These are phyloP conservation scores for Ustilago sp. DNA, from an alignment of 1,284 basidiomycete genomes.

Conservation along the genomic window DNA sequence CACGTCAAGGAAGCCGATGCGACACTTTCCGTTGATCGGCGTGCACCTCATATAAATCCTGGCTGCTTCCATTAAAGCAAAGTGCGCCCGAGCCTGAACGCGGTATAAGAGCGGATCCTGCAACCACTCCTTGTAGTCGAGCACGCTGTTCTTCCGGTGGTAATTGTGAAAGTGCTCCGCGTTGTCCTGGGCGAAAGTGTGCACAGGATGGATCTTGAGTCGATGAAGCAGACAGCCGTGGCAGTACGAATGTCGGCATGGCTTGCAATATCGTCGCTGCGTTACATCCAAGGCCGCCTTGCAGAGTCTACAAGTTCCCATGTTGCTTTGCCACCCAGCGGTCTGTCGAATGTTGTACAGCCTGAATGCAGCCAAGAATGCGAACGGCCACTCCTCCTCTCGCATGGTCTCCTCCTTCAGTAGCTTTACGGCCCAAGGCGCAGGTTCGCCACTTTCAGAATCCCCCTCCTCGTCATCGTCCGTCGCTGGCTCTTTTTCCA, in stretches of 20 bases:
- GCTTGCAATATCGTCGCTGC: conserved; percentile 41
- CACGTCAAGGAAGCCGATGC: conserved; percentile 47
- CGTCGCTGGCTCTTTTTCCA: not conserved
- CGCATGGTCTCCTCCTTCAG: conserved; percentile 21
- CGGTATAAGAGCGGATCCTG: conserved; percentile 33
- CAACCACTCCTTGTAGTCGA: conserved; percentile 48
- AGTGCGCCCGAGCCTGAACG: conserved; percentile 37
- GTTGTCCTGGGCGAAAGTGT: conserved; percentile 37
- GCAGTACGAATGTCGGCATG: conserved; percentile 45
- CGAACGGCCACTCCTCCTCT: conserved; percentile 35
- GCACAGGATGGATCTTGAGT: conserved; percentile 45
- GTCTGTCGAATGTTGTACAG: conserved; percentile 34
- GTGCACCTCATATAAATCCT: conserved; percentile 30
- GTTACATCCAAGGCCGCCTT: conserved; percentile 28
- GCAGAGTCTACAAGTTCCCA: conserved; percentile 42
- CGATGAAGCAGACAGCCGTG: conserved; percentile 41
- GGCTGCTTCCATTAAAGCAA: conserved; percentile 46
- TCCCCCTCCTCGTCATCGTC: conserved; percentile 5
- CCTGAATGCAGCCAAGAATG: conserved; percentile 41
- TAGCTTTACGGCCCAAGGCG: conserved; percentile 11
- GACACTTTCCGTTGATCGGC: conserved; percentile 20
- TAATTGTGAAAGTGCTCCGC: conserved; percentile 36
- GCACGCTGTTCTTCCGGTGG: conserved; percentile 30
- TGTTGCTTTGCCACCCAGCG: conserved; percentile 7
- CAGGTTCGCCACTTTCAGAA: conserved; percentile 11